A percentile compares a stretch with the other conserved stretches of the same genome.
Evolutionary conservation across 306 rosid genomes (phyloP).

Genomic region (Sophora flavescens): DNA sequence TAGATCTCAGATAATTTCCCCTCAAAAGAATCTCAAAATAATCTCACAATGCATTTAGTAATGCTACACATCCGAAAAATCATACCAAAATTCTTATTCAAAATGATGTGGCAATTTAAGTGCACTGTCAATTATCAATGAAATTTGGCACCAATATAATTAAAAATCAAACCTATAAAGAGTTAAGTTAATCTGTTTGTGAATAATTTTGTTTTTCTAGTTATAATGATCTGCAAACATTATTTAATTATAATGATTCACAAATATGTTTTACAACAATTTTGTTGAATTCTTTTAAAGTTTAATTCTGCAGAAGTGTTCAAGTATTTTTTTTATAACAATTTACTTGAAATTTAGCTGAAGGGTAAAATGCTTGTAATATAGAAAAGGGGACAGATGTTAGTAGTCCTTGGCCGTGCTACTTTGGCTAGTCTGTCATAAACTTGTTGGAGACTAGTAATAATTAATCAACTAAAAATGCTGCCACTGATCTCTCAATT

Average conservation of each 20-base stretch:
- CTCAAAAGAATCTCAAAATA: slow-evolving; percentile 12
- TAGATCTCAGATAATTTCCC: slow-evolving; percentile 18
- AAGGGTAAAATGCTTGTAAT: slow-evolving; percentile 29
- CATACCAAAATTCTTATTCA: slow-evolving; percentile 15
- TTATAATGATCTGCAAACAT: slow-evolving; percentile 18
- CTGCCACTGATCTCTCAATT: background rate
- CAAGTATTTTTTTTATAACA: slow-evolving; percentile 14
- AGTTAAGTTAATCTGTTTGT: background rate
- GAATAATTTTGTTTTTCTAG: slow-evolving; percentile 11
- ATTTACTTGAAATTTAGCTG: slow-evolving; percentile 25
- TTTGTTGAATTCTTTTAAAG: background rate
- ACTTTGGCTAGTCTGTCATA: background rate
- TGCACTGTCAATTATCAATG: background rate
- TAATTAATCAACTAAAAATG: slow-evolving; percentile 7
- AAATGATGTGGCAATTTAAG: background rate
- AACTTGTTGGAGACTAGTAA: slow-evolving; percentile 1
- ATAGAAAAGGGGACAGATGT: slow-evolving; percentile 29
- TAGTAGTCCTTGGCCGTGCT: slow-evolving; percentile 22
- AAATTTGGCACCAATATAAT: slow-evolving; percentile 5
- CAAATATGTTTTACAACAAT: slow-evolving; percentile 11
- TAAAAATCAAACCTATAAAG: slow-evolving; percentile 6
- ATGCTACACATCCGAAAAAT: background rate
- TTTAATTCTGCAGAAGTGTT: slow-evolving; percentile 14
- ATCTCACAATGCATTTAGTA: slow-evolving; percentile 30
- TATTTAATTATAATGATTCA: background rate